These are phyloP conservation scores for Pyrenophora graminea DNA, from an alignment of 2,329 filamentous ascomycete species.

Conservation along the genomic window DNA sequence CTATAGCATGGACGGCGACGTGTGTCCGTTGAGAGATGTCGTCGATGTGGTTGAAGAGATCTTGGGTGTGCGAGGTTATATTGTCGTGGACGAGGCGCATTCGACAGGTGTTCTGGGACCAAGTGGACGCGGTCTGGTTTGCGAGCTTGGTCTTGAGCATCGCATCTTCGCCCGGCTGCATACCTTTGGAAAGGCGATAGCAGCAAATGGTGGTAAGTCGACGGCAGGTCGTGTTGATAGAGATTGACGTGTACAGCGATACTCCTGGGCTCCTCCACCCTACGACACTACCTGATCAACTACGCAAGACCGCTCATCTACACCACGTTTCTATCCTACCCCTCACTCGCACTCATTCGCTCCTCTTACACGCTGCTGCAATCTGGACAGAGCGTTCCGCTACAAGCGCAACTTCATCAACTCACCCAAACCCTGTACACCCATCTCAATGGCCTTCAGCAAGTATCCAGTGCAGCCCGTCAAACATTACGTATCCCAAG, in stretches of 20 bases:
- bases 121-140: slow-evolving; percentile 62
- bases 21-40: slow-evolving; percentile 66
- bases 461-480: slow-evolving; percentile 12
- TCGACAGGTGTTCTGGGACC: slow-evolving; percentile 64
- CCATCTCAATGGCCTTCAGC: slow-evolving; percentile 19
- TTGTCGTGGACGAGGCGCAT: slow-evolving; percentile 72
- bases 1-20: slow-evolving; percentile 85
- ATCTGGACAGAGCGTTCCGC: slow-evolving; percentile 21
- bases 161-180: slow-evolving; percentile 63
- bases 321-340: slow-evolving; percentile 50
- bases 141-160: slow-evolving; percentile 56
- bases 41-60: slow-evolving; percentile 60
- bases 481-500: slow-evolving; percentile 27
- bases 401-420: slow-evolving; percentile 31
- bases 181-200: slow-evolving; percentile 70
- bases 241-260: slow-evolving; percentile 27
- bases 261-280: slow-evolving; percentile 34
- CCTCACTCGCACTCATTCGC: slow-evolving; percentile 49
- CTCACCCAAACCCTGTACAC: slow-evolving; percentile 30
- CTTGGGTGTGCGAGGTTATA: slow-evolving; percentile 64
- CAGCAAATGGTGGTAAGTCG: slow-evolving; percentile 68
- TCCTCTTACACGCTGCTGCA: slow-evolving; percentile 37
- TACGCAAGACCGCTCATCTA: slow-evolving; percentile 50
- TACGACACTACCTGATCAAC: slow-evolving; percentile 44
- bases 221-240: no score